Base-by-base conservation (phyloP, 768 basidiomycete genomes). In the Lactifluus rugatus region DNA sequence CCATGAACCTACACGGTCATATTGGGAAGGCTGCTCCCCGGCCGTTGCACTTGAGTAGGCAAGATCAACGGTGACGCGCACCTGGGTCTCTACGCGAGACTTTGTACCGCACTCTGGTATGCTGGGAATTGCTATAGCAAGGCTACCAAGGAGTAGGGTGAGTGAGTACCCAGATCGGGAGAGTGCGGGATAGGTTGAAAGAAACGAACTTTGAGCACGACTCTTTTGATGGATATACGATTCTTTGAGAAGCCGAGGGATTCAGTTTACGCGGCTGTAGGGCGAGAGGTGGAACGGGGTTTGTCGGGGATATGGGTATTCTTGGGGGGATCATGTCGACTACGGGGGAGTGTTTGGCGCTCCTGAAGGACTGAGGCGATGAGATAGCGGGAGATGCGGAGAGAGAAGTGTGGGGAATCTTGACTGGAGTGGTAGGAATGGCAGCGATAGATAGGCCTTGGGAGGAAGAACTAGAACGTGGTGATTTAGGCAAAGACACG, bases 41-140 rank as follows among this genome's bases (percentile, higher is more conserved):
- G 80, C 77, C 5, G 84, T 80, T 5, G 74, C 69, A 65, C 78
- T 83, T 23, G 83, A 76, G 65, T 86, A 81, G 5, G 86, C 86
- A 49, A 91, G 75, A 67, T 92, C 87, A 39, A 95, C 76, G 3
- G 85, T 81, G 41, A 94, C 81, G 67, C 92, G 84, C 49, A 95
- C 84, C 75, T 95, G 93, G 2, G 93, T 95, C 70, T 95, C 93
- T n/a, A 95, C 93, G 34, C 93, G 82, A 48, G 89, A 92, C 71
- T 95, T 94, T 14, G 92, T 85, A 25, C 92, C 93, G 45, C 76
- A 73, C 64, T 82, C 81, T 5, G 93, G 91, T 54, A 95, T 83
- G 66, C 83, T 90, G 21, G 90, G 88, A 44, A 91, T 82, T 68
- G 90, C 76, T 57, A 95, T 87, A 25, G 88, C 79, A 56, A 93